A percentile compares a stretch with the other conserved stretches of the same genome.
phyloP scores from a whole-genome alignment of 73 alveolate species.

The Tetrahymena borealis region DNA sequence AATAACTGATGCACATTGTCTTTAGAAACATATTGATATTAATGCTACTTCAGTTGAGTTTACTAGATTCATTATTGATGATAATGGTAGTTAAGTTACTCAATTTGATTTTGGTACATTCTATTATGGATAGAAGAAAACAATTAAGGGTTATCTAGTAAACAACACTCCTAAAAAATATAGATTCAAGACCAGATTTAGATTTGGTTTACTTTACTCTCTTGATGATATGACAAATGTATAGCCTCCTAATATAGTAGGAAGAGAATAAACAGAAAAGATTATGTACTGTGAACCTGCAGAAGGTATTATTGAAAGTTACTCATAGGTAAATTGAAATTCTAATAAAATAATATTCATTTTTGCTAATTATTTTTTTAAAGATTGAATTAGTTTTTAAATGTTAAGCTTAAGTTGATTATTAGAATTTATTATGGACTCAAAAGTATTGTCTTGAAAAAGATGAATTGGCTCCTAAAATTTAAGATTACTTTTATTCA shows the following conservation, averaged over 20 bases:
- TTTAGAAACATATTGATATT: constrained; percentile 86
- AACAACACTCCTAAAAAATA: constrained; percentile 93
- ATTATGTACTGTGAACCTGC: constrained; percentile 90
- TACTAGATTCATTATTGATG: constrained; percentile 42
- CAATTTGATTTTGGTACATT: constrained; percentile 92
- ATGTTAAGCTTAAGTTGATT: constrained; percentile 64
- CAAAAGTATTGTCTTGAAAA: constrained; percentile 42
- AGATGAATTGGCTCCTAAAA: constrained; percentile 56
- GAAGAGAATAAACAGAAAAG: constrained; percentile 88
- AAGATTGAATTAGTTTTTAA: constrained; percentile 62
- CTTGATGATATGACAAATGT: constrained; percentile 78
- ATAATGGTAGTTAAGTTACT: constrained; percentile 85
- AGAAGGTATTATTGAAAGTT: constrained; percentile 86
- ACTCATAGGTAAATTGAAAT: constrained; percentile 59
- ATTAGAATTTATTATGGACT: constrained; percentile 44
- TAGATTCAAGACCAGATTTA: constrained; percentile 72
- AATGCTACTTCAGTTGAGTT: constrained; percentile 95
- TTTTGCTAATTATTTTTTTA: neutral
- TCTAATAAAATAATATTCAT: neutral
- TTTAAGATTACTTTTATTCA: constrained; percentile 61
- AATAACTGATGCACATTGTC: constrained; percentile 83
- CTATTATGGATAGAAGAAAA: constrained; percentile 91
- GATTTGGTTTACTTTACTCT: constrained; percentile 75
- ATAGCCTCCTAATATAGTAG: constrained; percentile 88
- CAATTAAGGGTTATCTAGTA: constrained; percentile 85